phyloP scores from a whole-genome alignment of 495 filamentous ascomycete genomes.

The Aspergillus kassunensis region DNA sequence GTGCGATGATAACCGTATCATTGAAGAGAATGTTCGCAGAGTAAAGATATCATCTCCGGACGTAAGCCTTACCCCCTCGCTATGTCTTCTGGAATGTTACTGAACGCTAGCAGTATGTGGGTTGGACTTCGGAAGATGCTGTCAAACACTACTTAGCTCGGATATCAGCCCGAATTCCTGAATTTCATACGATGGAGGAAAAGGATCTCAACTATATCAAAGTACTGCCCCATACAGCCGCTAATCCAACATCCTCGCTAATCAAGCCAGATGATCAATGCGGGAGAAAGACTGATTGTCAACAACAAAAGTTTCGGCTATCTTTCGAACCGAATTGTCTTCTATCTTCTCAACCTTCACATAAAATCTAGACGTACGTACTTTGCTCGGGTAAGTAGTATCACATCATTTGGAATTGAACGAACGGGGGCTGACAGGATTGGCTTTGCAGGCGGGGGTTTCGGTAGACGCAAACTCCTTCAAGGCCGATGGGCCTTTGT shows the following conservation, averaged over 20 bases:
- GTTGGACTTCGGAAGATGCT: conserved; percentile 87
- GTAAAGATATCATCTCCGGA: conserved; percentile 99
- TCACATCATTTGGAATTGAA: background rate
- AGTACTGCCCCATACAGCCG: conserved; percentile 26
- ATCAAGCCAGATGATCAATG: conserved; percentile 78
- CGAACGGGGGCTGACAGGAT: conserved; percentile 1
- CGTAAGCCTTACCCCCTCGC: conserved; percentile 41
- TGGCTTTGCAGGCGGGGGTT: conserved; percentile 48
- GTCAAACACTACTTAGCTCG: conserved; percentile 85
- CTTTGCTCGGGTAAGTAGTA: conserved; percentile 69
- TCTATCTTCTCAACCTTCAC: conserved; percentile 95
- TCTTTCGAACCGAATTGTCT: conserved; percentile 91
- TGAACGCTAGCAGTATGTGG: conserved; percentile 61
- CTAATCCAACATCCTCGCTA: conserved; percentile 11
- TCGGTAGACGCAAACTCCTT: conserved; percentile 78
- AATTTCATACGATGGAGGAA: conserved; percentile 96
- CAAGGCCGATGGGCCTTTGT: conserved; percentile 82
- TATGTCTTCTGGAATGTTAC: background rate
- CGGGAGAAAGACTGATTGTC: conserved; percentile 83
- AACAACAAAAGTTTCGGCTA: conserved; percentile 97
- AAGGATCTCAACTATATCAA: conserved; percentile 93
- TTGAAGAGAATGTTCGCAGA: conserved; percentile 93
- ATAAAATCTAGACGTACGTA: conserved; percentile 92
- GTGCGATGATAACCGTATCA: conserved; percentile 87
- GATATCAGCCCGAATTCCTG: conserved; percentile 86